A percentile compares a stretch with the other conserved stretches of the same genome.
These are phyloP conservation scores for Graphilbum fragrans DNA, from an alignment of 2,329 filamentous ascomycete genomes.

Conservation along the genomic window DNA sequence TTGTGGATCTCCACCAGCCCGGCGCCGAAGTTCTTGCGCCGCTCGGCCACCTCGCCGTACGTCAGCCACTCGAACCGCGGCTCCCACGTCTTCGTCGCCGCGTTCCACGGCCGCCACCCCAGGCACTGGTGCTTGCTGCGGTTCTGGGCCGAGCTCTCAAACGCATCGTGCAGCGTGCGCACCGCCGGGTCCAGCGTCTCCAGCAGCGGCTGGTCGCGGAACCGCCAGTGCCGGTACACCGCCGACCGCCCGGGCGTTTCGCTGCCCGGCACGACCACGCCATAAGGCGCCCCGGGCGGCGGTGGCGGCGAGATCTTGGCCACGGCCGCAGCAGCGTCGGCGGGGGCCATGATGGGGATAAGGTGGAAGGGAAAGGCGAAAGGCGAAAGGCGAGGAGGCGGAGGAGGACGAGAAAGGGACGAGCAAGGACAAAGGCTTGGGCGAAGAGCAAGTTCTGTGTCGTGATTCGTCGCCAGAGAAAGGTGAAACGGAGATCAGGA, in stretches of 20 bases:
- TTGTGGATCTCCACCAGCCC: slow-evolving; percentile 76
- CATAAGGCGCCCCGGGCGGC: slow-evolving; percentile 65
- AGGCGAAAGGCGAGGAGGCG: background rate
- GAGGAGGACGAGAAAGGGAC: background rate
- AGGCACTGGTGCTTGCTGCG: slow-evolving; percentile 60
- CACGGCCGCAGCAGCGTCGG: slow-evolving; percentile 27
- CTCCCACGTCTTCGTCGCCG: slow-evolving; percentile 57
- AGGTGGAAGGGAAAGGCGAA: background rate
- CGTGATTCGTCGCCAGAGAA: no score
- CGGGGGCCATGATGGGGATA: slow-evolving; percentile 17
- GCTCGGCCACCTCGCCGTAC: slow-evolving; percentile 65
- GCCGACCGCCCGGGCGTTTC: slow-evolving; percentile 59
- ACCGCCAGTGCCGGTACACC: slow-evolving; percentile 76
- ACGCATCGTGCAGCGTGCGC: slow-evolving; percentile 67
- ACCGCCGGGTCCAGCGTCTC: slow-evolving; percentile 59
- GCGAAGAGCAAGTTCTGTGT: background rate
- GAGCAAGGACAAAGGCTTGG: background rate
- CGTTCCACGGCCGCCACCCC: slow-evolving; percentile 70
- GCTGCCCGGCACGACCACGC: slow-evolving; percentile 63
- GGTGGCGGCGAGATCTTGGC: slow-evolving; percentile 49
- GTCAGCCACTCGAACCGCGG: slow-evolving; percentile 73
- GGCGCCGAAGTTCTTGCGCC: slow-evolving; percentile 73
- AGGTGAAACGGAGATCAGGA: slow-evolving; percentile 1
- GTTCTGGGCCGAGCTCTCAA: slow-evolving; percentile 54
- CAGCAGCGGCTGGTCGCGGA: slow-evolving; percentile 58